A percentile compares a stretch with the other conserved stretches of the same genome.
These are phyloP conservation scores for Psilocybe subaeruginosa DNA, from an alignment of 768 basidiomycete genomes.

Conservation along the genomic window DNA sequence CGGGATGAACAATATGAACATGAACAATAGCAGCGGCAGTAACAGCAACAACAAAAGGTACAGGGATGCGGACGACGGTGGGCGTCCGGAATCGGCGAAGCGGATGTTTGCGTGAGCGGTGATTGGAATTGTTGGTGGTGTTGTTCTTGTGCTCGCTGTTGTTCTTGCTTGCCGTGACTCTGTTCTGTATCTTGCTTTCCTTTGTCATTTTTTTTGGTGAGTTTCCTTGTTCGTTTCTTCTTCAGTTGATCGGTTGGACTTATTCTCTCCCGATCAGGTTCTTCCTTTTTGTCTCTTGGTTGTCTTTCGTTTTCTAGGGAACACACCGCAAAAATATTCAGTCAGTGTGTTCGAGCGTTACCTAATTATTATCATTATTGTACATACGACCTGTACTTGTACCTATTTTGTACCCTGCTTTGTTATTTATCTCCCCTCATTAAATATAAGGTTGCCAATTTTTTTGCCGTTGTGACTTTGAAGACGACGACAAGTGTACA, in stretches of 20 bases:
- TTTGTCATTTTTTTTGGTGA: not conserved
- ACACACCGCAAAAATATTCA: not conserved
- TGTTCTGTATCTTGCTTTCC: not conserved
- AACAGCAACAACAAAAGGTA: constrained; percentile 22
- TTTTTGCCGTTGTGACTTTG: not conserved
- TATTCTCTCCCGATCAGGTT: not conserved
- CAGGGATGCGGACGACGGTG: constrained; percentile 27
- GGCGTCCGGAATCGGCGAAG: constrained; percentile 22
- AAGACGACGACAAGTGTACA: not conserved
- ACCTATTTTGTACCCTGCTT: not conserved
- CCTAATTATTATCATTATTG: not conserved
- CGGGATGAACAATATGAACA: not conserved
- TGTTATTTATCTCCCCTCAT: not conserved
- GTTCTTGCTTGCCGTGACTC: not conserved
- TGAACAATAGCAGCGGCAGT: not conserved
- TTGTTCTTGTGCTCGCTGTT: not conserved
- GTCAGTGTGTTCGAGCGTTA: not conserved
- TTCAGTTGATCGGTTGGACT: not conserved
- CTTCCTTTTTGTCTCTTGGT: not conserved
- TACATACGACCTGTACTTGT: not conserved
- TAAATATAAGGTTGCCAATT: not conserved
- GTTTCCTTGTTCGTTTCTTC: not conserved
- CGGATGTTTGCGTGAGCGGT: constrained; percentile 19
- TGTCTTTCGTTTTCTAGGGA: not conserved
- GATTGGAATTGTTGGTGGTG: not conserved